Conservation (phyloP, 441 rosid species). For the Erodium texanum region DNA sequence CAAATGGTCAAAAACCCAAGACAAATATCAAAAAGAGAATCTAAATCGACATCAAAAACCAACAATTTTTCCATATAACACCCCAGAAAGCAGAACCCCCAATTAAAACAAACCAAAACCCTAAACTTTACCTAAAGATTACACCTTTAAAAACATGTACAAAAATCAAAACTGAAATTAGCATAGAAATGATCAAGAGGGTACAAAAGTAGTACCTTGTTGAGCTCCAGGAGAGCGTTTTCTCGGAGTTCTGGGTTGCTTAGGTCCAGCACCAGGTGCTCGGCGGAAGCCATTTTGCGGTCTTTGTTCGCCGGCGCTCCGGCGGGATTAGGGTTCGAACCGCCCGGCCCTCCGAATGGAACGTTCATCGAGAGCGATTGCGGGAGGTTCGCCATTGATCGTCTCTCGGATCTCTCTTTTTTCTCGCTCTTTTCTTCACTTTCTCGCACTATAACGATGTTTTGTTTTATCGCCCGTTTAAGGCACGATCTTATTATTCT, state of each 20-base stretch:
- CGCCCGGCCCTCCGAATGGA: slow-evolving; percentile 27
- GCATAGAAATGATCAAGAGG: background rate
- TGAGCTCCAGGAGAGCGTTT: slow-evolving; percentile 89
- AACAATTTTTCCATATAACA: no score
- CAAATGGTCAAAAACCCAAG: background rate
- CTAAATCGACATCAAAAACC: background rate
- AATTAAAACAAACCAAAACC: background rate
- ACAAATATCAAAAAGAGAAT: no score
- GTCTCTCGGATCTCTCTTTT: background rate
- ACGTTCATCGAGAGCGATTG: slow-evolving; percentile 38
- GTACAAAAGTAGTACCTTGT: slow-evolving; percentile 42
- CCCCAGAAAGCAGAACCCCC: background rate
- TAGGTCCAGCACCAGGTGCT: slow-evolving; percentile 88
- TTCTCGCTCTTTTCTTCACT: background rate
- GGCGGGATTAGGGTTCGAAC: slow-evolving; percentile 20
- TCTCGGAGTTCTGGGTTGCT: slow-evolving; percentile 97
- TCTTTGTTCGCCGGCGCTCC: slow-evolving; percentile 71
- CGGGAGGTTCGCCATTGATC: slow-evolving; percentile 38
- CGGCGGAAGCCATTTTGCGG: slow-evolving; percentile 88
- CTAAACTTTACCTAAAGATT: background rate
- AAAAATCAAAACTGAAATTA: background rate
- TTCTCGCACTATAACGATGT: background rate
- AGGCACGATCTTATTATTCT: background rate
- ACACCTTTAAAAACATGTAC: background rate
- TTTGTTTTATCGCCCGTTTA: background rate